Conservation (phyloP, 2,329 filamentous ascomycete genomes). For the Microcyclospora pomicola region DNA sequence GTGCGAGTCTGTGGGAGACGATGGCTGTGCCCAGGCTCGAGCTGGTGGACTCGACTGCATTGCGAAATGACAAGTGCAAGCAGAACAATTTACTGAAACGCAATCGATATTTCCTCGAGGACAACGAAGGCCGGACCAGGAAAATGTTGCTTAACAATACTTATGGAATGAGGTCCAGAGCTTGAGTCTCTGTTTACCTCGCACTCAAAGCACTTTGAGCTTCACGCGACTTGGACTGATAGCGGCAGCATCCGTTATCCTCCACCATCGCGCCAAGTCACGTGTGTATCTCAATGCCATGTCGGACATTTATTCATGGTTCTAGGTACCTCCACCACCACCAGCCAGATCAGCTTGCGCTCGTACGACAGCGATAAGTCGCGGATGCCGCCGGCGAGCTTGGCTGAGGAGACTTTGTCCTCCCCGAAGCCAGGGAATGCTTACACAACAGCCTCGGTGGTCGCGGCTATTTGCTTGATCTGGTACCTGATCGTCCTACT, state of each 20-base stretch:
- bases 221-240: not conserved
- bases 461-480: constrained; percentile 17
- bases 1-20: constrained; percentile 13
- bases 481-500: constrained; percentile 35
- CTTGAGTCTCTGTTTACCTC: constrained; percentile 1
- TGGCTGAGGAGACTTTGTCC: constrained; percentile 11
- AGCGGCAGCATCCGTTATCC: not conserved
- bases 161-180: no score
- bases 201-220: not conserved
- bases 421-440: constrained; percentile 5
- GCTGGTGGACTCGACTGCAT: constrained; percentile 20
- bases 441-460: constrained; percentile 12
- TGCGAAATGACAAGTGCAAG: not conserved
- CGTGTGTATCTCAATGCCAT: not conserved
- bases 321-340: no score
- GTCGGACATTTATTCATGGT: no score
- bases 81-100: not conserved
- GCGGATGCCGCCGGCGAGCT: constrained; percentile 15
- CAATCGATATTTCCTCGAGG: not conserved
- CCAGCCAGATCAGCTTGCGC: no score
- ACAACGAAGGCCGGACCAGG: not conserved
- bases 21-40: constrained; percentile 12
- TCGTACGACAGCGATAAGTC: no score
- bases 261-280: not conserved
- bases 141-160: not conserved